Conservation (phyloP, 1,139 yeast genomes). For the Suhomyces kunorum region DNA sequence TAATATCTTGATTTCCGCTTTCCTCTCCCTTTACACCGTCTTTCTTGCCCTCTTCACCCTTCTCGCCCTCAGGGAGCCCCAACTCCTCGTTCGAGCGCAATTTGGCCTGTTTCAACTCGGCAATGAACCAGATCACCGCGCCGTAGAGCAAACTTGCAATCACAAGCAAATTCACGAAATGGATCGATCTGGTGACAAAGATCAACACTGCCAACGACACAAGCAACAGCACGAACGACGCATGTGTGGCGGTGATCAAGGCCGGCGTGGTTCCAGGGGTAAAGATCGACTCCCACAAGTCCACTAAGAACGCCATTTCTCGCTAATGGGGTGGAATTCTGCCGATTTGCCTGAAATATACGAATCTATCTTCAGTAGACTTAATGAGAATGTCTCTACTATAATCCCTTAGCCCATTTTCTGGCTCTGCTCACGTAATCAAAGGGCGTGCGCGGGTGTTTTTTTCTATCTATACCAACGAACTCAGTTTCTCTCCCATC, state of each 20-base stretch:
- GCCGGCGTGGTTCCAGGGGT: constrained; percentile 96
- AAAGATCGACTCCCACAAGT: constrained; percentile 86
- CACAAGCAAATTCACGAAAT: constrained; percentile 70
- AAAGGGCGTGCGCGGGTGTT: constrained; percentile 11
- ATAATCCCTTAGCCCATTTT: no score
- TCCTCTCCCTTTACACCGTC: constrained; percentile 5
- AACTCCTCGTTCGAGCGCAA: constrained; percentile 43
- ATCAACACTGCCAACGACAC: constrained; percentile 58
- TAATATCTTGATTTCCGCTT: neutral
- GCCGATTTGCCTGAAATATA: no score
- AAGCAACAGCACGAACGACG: constrained; percentile 58
- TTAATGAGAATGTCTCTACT: no score
- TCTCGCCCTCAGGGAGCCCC: no score
- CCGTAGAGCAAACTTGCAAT: constrained; percentile 75
- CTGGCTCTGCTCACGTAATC: constrained; percentile 5
- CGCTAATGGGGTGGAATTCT: neutral
- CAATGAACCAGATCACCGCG: constrained; percentile 83
- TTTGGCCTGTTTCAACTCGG: constrained; percentile 62
- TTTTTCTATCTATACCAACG: constrained; percentile 3
- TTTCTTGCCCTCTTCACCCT: constrained; percentile 7
- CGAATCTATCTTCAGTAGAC: no score
- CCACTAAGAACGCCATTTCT: constrained; percentile 55
- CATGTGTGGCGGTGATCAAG: constrained; percentile 75
- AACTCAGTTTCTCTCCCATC: no score
- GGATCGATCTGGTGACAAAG: constrained; percentile 66